A percentile compares a stretch with the other conserved stretches of the same genome.
These are phyloP conservation scores for Hypericum perforatum DNA, from an alignment of 345 rosid species.

Conservation along the genomic window DNA sequence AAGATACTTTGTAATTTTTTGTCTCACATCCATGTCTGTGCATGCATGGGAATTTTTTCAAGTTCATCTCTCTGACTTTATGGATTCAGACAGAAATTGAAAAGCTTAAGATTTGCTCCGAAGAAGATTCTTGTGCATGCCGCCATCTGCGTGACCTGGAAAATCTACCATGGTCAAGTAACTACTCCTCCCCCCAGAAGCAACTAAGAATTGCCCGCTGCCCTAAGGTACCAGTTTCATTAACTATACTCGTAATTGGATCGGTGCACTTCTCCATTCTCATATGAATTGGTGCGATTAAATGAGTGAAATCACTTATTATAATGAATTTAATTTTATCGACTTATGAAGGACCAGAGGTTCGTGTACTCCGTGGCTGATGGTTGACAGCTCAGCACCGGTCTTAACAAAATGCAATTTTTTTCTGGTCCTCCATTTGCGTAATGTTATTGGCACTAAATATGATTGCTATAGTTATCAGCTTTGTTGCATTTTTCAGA, in stretches of 20 bases:
- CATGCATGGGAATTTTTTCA: too few relatives aligned
- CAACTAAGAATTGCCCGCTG: slow-evolving; percentile 52
- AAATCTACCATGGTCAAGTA: slow-evolving; percentile 64
- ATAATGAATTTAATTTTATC: too few relatives aligned
- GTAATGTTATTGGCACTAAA: too few relatives aligned
- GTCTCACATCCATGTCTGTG: slow-evolving; percentile 2
- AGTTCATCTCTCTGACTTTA: not conserved
- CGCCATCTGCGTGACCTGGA: slow-evolving; percentile 28
- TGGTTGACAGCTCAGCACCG: too few relatives aligned
- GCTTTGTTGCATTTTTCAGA: slow-evolving; percentile 37
- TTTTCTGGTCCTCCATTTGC: too few relatives aligned
- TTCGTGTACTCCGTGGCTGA: too few relatives aligned
- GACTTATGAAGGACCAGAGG: too few relatives aligned
- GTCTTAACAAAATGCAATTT: too few relatives aligned
- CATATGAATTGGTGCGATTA: too few relatives aligned
- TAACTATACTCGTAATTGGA: too few relatives aligned
- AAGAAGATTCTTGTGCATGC: slow-evolving; percentile 58
- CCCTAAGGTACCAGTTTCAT: slow-evolving; percentile 46
- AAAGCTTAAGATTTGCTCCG: slow-evolving; percentile 42
- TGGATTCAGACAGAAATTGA: slow-evolving; percentile 37
- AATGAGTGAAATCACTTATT: too few relatives aligned
- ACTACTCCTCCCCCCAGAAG: slow-evolving; percentile 42
- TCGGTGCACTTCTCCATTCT: too few relatives aligned
- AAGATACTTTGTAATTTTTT: not conserved
- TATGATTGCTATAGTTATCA: not conserved